These are phyloP conservation scores for Coemansia sp. DNA, from an alignment of 192 early-diverging fungal species.

Conservation along the genomic window DNA sequence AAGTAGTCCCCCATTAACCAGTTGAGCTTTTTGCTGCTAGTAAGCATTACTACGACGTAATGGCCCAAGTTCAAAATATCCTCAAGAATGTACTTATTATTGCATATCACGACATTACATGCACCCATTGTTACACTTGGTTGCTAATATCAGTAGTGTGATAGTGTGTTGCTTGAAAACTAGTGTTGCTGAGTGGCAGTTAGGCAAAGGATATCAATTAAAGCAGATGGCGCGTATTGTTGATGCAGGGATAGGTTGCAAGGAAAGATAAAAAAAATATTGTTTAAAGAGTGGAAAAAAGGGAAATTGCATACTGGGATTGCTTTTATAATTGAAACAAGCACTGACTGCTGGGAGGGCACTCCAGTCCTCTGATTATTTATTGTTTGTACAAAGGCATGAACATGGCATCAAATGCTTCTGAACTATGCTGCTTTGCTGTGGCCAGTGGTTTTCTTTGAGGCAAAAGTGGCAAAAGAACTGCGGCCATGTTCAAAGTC, in stretches of 20 bases:
- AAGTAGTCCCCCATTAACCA: background rate
- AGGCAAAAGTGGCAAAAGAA: background rate
- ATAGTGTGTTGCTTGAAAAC: background rate
- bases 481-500: background rate
- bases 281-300: background rate
- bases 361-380: background rate
- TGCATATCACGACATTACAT: background rate
- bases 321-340: background rate
- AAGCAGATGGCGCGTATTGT: background rate
- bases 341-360: too few species aligned
- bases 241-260: background rate
- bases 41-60: background rate
- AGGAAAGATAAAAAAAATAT: background rate
- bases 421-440: background rate
- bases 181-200: background rate
- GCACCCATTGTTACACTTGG: background rate
- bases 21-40: background rate
- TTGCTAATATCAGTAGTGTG: background rate
- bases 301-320: background rate
- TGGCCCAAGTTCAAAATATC: background rate
- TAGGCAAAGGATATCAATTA: background rate
- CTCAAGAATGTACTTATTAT: background rate
- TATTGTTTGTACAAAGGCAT: background rate
- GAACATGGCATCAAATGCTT: background rate
- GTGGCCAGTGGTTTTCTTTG: background rate